Evolutionary conservation across 2,329 filamentous ascomycete species (phyloP), one percentile per base, ranked within the genome.

Genomic region (Chrysoporthe puriensis): DNA sequence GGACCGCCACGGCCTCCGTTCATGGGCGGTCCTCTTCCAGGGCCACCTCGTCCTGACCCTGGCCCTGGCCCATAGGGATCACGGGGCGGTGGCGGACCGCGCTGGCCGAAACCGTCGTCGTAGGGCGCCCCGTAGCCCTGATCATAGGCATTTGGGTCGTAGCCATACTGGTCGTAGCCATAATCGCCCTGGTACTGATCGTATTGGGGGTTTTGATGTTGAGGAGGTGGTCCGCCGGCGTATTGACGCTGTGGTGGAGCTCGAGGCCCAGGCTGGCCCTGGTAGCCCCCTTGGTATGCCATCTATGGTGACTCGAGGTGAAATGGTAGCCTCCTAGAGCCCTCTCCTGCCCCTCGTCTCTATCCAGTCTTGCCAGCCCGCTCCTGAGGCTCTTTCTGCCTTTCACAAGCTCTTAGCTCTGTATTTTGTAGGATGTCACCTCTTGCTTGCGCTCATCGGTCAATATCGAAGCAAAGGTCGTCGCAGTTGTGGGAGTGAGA

Each of bases 281-380:
- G 78, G 69, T 83, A 85, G 69, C 78, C 81, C 69, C 79, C 80
- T 70, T 85, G 81, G 73, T 86, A 86, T 58, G 84, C 82, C 85
- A 87, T 87, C 18, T 70, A 32, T 56, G 52, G 26, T 40, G 34
- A 8, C 14, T 62, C 32, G 26, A 5, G 14, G n/a, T 16, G 48
- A 4, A 26, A 46, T 43, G 8, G 50, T 42, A 60, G 34, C 60
- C 40, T 64, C 62, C 36, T 40, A 6, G 18, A 40, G 7, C 18
- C 54, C 34, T 40, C 54, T 57, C 34, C 32, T 36, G 40, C 54
- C 34, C 18, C 54, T 57, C 54, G 18, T n/a, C 34, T 21, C 13
- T 8, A 4, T 57, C 13, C 54, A 40, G 9, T 40, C 54, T 34
- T 36, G 54, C 52, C 14, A 13, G 36, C 14, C 52, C 34, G 52